Conservation (phyloP, 1,284 basidiomycete genomes). For the Ceratobasidium theobromae region DNA sequence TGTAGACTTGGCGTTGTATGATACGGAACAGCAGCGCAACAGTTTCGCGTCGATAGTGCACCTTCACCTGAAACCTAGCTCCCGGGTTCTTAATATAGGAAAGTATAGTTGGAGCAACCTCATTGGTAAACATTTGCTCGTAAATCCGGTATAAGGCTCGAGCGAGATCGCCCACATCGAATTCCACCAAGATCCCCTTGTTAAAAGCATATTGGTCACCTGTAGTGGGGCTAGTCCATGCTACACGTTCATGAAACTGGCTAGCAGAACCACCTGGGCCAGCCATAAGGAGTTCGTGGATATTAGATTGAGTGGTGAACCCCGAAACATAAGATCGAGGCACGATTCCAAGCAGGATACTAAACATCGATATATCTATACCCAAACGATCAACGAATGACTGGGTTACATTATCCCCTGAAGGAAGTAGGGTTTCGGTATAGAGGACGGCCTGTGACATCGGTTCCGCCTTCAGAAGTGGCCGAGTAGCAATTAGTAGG, state of each 20-base stretch:
- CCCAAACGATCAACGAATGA: not conserved
- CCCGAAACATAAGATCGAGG: constrained; percentile 6
- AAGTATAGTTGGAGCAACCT: not conserved
- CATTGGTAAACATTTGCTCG: not conserved
- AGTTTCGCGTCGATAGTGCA: constrained; percentile 9
- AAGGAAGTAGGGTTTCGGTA: not conserved
- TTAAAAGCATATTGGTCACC: not conserved
- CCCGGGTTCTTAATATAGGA: not conserved
- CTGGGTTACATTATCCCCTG: not conserved
- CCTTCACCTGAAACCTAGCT: not conserved
- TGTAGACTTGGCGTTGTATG: not conserved
- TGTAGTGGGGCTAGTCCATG: not conserved
- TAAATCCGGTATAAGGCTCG: not conserved
- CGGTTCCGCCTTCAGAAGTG: constrained; percentile 2
- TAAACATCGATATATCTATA: not conserved
- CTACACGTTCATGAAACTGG: not conserved
- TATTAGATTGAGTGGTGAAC: not conserved
- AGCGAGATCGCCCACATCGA: not conserved
- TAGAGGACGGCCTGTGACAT: constrained; percentile 7
- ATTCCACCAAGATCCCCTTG: not conserved
- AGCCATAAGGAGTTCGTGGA: not conserved
- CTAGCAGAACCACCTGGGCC: not conserved
- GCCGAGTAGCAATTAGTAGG: not conserved
- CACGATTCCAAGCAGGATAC: not conserved
- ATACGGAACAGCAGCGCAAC: not conserved